Base-by-base conservation (phyloP, 352 stramenopile genomes). In the Phytophthora multivora region DNA sequence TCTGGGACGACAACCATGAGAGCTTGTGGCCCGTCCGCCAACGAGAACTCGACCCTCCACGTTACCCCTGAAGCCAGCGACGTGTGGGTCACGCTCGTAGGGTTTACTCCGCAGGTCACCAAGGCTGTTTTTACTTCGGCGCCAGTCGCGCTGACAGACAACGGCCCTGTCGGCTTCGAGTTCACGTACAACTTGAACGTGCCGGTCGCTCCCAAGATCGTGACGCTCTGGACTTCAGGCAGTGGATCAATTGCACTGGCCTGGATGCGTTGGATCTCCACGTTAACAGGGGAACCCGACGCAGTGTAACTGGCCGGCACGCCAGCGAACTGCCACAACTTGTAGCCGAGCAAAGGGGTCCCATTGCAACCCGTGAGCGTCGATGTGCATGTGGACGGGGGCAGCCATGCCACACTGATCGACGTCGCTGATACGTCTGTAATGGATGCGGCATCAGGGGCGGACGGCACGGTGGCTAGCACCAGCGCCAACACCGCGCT, bases 261-360 rank as follows among this genome's bases (percentile, higher is more conserved):
- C 30, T 80, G 70, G 19, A 99, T 96, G 3, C 88, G 73, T 75
- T 99, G 96, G 15, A 98, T 84, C 49, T 98, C 94, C 11, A 79
- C 71, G 39, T 83, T 80, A 1, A 94, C 84, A 5, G 91, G 82
- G 46, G 80, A 84, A 3, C 84, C 86, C 18, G 91, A 96, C 18
- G 79, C 77, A n/a, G 87, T 84, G 48, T 88, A 90, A 13, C 77
- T 79, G 7, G 80, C 75, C 19, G 83, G 85, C 19, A 93, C 84
- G 0, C 86, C 86, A 19, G 78, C 59, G 54, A 98, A 99, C 55
- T 97, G 75, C 83, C 97, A 99, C 11, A 99, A 43, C 41, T 91
- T 93, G 80, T 98, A 99, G 0, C 93, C 95, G 6, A 97, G 90
- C 13, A 93, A 38, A 3, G 88, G 83, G 0, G 85, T 86, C 0